Base-by-base conservation (phyloP, 495 filamentous ascomycete species). In the Hyaloscypha variabilis region DNA sequence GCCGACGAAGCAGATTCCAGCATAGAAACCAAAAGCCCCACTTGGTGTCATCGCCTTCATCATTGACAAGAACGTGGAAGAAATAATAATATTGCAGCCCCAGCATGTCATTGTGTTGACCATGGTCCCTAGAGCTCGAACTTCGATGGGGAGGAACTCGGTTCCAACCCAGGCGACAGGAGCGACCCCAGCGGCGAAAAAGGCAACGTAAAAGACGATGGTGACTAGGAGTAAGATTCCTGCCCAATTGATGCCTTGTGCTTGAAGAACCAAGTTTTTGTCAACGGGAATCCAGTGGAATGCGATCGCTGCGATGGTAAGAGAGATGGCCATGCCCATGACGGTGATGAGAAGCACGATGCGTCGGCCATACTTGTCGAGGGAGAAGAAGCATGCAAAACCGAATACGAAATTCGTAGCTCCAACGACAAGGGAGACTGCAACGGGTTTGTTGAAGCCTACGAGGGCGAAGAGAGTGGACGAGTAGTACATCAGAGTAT, bases 371-470 rank as follows among this genome's bases (percentile, higher is more conserved):
- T 83, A 73, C 17, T 66, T 68, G 62, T 85, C 83, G 24, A 85
- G 75, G 14, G 79, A 46, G 62, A 78, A 68, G 69, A 85, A 74
- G 65, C 81, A 83, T 51, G 82, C 72, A 19, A 75, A 70, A 3
- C 75, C 83, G 73, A 86, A 81, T 54, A 83, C 61, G 62, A 84
- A 82, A 65, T 84, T 86, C 10, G 80, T 82, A 2, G 65, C 83
- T 3, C 77, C 81, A 26, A 85, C 74, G 24, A 81, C 77, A 23
- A 77, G 75, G 8, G 77, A 77, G 8, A 84, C 82, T 2, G 82
- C 81, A 0, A 77, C 75, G 2, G 82, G 76, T 59, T 83, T 81
- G 24, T 60, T 65, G 68, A 85, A 84, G 8, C 82, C 83, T 19
- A 86, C 83, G 2, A 80, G 69, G 17, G 74, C 73, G 65, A 85